Evolutionary conservation across 768 basidiomycete genomes (phyloP).

Genomic region (Cubamyces sp.): DNA sequence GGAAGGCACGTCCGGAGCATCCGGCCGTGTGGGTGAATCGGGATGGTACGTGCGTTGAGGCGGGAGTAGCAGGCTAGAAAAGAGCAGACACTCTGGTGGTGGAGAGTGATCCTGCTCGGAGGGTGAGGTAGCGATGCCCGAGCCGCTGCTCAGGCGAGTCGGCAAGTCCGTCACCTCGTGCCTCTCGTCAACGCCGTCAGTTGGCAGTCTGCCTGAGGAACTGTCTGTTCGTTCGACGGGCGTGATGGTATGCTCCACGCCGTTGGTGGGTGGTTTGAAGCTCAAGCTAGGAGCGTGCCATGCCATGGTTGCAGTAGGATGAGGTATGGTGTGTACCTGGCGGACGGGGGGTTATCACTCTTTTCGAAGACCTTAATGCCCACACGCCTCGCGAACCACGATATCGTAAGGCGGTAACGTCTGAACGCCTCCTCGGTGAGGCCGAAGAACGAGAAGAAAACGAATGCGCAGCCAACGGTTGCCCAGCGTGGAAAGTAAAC

Average conservation of each 20-base stretch:
- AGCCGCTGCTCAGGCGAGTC: no score
- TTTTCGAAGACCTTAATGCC: constrained; percentile 27
- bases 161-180: no score
- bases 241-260: constrained; percentile 31
- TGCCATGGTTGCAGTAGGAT: background rate
- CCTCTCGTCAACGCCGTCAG: no score
- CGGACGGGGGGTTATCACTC: constrained; percentile 15
- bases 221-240: constrained; percentile 6
- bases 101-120: no score
- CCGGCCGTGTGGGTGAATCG: no score
- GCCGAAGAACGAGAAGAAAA: constrained; percentile 58
- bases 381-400: constrained; percentile 34
- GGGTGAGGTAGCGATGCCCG: no score
- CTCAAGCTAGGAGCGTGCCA: constrained; percentile 6
- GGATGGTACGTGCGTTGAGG: no score
- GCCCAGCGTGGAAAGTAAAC: constrained; percentile 39
- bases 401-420: constrained; percentile 39
- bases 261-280: constrained; percentile 26
- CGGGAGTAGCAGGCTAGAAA: no score
- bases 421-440: constrained; percentile 52
- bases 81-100: no score
- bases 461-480: constrained; percentile 39
- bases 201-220: no score
- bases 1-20: no score
- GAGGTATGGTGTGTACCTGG: constrained; percentile 2